Evolutionary conservation across 2,329 filamentous ascomycete genomes (phyloP).

Genomic region (Penicillium sp.): DNA sequence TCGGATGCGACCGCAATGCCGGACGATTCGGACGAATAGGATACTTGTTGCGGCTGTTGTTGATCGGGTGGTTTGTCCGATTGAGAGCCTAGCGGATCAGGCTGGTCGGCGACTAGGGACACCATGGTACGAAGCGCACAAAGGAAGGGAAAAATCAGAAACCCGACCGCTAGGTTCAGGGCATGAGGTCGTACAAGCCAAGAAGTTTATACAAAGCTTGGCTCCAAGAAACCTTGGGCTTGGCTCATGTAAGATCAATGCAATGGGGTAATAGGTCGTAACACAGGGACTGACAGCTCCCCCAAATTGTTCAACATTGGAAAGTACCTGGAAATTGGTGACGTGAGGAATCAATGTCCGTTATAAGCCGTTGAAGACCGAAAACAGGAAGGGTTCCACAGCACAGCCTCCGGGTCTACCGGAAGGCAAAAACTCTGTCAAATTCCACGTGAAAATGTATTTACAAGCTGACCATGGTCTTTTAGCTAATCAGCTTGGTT

Average conservation of each 20-base stretch:
- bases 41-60: slow-evolving; percentile 2
- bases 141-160: neutral
- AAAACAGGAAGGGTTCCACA: slow-evolving; percentile 15
- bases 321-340: neutral
- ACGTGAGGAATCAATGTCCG: neutral
- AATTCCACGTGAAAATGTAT: slow-evolving; percentile 2
- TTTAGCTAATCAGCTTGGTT: neutral
- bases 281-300: neutral
- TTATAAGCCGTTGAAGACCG: neutral
- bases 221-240: neutral
- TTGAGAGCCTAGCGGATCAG: neutral
- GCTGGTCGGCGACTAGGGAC: slow-evolving; percentile 4
- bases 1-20: slow-evolving; percentile 15
- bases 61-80: neutral
- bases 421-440: slow-evolving; percentile 11
- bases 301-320: neutral
- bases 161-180: slow-evolving; percentile 1
- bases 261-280: neutral
- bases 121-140: slow-evolving; percentile 5
- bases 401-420: slow-evolving; percentile 27
- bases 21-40: slow-evolving; percentile 23
- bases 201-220: neutral
- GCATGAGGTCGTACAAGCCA: slow-evolving; percentile 7
- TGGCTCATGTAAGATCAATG: neutral
- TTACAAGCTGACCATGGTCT: neutral